These are phyloP conservation scores for Ophiocordyceps camponoti-leonardi DNA, from an alignment of 2,329 filamentous ascomycete genomes.

Conservation along the genomic window DNA sequence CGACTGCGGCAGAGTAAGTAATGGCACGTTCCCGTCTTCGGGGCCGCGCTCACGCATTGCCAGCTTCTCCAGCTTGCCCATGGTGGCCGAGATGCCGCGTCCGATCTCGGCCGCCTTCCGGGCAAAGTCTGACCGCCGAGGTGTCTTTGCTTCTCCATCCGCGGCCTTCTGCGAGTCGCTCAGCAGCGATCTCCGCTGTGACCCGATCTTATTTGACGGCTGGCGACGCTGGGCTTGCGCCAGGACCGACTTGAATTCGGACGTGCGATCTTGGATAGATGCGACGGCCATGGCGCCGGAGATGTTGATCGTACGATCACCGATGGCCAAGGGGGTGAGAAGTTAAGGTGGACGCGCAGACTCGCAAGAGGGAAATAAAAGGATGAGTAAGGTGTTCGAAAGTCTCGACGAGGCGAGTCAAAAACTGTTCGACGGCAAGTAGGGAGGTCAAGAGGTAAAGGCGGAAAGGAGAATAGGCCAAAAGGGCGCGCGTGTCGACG, in stretches of 20 bases:
- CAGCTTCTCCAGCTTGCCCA: slow-evolving; percentile 86
- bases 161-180: slow-evolving; percentile 51
- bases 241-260: slow-evolving; percentile 87
- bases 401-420: not conserved
- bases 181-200: slow-evolving; percentile 67
- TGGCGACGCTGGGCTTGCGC: slow-evolving; percentile 69
- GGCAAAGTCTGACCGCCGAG: slow-evolving; percentile 78
- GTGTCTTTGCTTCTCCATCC: slow-evolving; percentile 29
- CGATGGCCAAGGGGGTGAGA: not conserved
- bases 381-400: not conserved
- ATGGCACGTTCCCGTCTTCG: slow-evolving; percentile 4
- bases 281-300: slow-evolving; percentile 35
- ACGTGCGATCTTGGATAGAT: slow-evolving; percentile 91
- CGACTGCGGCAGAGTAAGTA: slow-evolving; percentile 36
- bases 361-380: not conserved
- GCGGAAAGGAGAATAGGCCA: not conserved
- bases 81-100: slow-evolving; percentile 76
- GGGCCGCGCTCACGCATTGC: slow-evolving; percentile 46
- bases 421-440: too few species aligned
- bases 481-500: not conserved
- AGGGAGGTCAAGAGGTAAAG: too few species aligned
- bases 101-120: slow-evolving; percentile 83
- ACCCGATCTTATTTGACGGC: slow-evolving; percentile 56
- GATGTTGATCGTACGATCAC: not conserved
- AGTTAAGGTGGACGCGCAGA: not conserved